Conservation (phyloP, 192 early-diverging fungal species). For the Mortierella alpina region DNA sequence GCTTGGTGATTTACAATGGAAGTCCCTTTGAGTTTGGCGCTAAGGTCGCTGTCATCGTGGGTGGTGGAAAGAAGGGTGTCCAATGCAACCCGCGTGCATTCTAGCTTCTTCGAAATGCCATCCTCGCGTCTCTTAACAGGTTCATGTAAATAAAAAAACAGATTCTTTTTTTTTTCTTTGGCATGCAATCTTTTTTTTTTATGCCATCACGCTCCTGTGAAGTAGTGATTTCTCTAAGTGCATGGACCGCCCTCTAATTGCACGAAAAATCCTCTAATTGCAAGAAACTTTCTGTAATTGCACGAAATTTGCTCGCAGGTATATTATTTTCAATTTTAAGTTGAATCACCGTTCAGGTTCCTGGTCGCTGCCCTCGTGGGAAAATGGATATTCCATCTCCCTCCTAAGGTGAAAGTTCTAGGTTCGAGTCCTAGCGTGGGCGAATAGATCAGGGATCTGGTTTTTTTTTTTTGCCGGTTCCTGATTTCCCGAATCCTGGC, state of each 20-base stretch:
- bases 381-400: conserved; percentile 69
- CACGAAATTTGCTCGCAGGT: too few species aligned
- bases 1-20: conserved; percentile 69
- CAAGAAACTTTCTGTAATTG: too few species aligned
- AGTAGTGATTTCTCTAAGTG: too few species aligned
- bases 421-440: conserved; percentile 70
- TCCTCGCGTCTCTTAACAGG: background rate
- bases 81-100: conserved; percentile 25
- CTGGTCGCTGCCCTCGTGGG: conserved; percentile 52
- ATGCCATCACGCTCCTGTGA: too few species aligned
- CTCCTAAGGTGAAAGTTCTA: conserved; percentile 71
- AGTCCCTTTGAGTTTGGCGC: conserved; percentile 69
- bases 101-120: background rate
- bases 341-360: background rate
- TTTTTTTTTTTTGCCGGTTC: background rate
- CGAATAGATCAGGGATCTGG: conserved; percentile 15
- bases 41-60: conserved; percentile 63
- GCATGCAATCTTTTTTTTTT: background rate
- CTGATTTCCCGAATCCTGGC: too few species aligned
- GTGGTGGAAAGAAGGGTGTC: conserved; percentile 55
- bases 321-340: too few species aligned
- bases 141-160: background rate
- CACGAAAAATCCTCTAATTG: too few species aligned
- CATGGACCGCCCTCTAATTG: too few species aligned
- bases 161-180: background rate